Evolutionary conservation across 345 rosid genomes (phyloP).

Genomic region (Moricandia moricandioides): DNA sequence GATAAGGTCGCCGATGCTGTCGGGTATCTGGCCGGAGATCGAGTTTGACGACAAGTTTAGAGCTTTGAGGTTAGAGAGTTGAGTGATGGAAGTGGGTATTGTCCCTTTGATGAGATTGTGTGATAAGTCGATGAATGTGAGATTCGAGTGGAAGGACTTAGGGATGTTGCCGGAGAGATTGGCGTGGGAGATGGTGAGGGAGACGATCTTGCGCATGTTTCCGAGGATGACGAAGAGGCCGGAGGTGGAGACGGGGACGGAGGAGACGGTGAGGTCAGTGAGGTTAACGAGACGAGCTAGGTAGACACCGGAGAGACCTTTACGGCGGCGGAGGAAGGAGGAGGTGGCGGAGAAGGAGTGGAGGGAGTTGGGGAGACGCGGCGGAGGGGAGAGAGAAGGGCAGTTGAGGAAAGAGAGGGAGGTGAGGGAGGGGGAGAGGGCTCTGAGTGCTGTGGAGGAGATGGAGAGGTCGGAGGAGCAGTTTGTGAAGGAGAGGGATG

Average conservation of each 20-base stretch:
- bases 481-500: conserved; percentile 71
- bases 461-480: conserved; percentile 65
- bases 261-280: conserved; percentile 67
- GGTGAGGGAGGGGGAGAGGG: conserved; percentile 63
- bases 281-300: conserved; percentile 70
- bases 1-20: conserved; percentile 62
- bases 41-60: conserved; percentile 65
- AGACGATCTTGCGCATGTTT: conserved; percentile 55
- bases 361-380: conserved; percentile 66
- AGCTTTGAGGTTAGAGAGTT: conserved; percentile 58
- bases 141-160: conserved; percentile 46
- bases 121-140: conserved; percentile 77
- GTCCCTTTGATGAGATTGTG: conserved; percentile 64
- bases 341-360: conserved; percentile 57
- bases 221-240: conserved; percentile 82
- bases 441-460: conserved; percentile 64
- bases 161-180: conserved; percentile 69
- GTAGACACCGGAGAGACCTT: conserved; percentile 65
- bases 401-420: conserved; percentile 72
- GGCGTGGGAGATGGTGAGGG: conserved; percentile 62
- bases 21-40: conserved; percentile 68
- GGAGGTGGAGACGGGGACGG: conserved; percentile 54
- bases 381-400: conserved; percentile 47
- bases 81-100: conserved; percentile 66
- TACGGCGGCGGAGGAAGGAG: conserved; percentile 61